phyloP scores from a whole-genome alignment of 768 basidiomycete genomes.

The Pleurotus tuber-regium region DNA sequence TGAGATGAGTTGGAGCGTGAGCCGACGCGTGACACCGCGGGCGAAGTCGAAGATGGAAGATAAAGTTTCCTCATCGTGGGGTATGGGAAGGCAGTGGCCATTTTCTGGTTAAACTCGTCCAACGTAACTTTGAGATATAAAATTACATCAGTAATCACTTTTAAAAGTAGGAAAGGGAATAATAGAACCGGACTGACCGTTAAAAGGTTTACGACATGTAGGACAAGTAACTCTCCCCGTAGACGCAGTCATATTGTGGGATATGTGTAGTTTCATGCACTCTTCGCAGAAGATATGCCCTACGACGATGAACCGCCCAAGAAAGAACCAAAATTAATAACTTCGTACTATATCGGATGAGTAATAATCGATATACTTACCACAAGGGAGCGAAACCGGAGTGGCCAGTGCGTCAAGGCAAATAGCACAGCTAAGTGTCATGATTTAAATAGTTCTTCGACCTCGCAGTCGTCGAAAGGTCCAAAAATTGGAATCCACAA shows the following conservation, averaged over 20 bases:
- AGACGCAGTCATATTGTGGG: slow-evolving; percentile 1
- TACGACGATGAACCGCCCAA: neutral
- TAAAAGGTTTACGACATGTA: slow-evolving; percentile 5
- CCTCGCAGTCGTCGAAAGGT: neutral
- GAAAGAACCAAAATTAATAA: neutral
- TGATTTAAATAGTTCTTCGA: neutral
- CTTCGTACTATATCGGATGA: neutral
- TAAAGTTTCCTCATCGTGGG: slow-evolving; percentile 3
- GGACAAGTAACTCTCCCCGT: slow-evolving; percentile 5
- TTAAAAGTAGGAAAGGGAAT: neutral
- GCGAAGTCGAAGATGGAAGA: neutral
- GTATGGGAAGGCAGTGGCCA: neutral
- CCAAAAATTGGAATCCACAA: too few relatives aligned
- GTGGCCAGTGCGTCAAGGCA: slow-evolving; percentile 10
- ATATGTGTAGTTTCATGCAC: slow-evolving; percentile 8
- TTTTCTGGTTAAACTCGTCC: slow-evolving; percentile 1
- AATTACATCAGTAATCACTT: neutral
- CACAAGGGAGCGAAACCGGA: slow-evolving; percentile 12
- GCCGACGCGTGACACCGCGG: neutral
- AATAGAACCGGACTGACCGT: too few relatives aligned
- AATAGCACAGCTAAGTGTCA: slow-evolving; percentile 7
- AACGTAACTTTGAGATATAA: slow-evolving; percentile 3
- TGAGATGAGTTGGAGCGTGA: neutral
- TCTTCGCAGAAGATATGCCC: slow-evolving; percentile 12
- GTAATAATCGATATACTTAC: neutral